Conservation (phyloP, 345 rosid species). For the Populus tremula region DNA sequence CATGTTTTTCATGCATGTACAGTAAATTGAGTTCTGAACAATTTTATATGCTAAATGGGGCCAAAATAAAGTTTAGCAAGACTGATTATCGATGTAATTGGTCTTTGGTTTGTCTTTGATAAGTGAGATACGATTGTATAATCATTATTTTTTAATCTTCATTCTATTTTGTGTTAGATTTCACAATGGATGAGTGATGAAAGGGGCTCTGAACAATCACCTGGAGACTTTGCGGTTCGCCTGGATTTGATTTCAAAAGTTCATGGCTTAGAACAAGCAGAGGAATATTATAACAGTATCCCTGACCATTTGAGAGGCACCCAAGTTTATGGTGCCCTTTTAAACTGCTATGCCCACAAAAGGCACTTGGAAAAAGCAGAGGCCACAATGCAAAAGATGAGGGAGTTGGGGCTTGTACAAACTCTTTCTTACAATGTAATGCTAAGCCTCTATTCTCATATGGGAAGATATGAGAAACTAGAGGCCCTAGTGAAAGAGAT, state of each 20-base stretch:
- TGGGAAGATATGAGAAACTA: slow-evolving; percentile 30
- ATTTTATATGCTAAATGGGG: not conserved
- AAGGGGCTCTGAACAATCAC: slow-evolving; percentile 29
- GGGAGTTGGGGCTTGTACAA: slow-evolving; percentile 24
- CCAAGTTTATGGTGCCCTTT: slow-evolving; percentile 42
- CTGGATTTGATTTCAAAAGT: slow-evolving; percentile 52
- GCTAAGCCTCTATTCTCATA: slow-evolving; percentile 42
- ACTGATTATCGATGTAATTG: not conserved
- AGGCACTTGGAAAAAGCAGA: slow-evolving; percentile 42
- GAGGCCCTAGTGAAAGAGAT: slow-evolving; percentile 47
- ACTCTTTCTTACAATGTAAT: slow-evolving; percentile 47
- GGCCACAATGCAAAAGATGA: slow-evolving; percentile 33
- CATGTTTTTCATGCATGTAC: too few species aligned
- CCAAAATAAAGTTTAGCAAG: too few species aligned
- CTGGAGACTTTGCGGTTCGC: slow-evolving; percentile 40
- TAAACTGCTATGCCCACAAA: slow-evolving; percentile 39
- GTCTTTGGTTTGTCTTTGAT: not conserved
- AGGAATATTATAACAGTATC: slow-evolving; percentile 36
- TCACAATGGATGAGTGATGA: slow-evolving; percentile 44
- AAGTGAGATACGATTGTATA: not conserved
- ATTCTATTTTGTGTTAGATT: slow-evolving; percentile 25
- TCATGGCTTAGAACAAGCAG: slow-evolving; percentile 38
- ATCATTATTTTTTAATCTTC: not conserved
- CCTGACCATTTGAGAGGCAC: slow-evolving; percentile 19
- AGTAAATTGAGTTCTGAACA: too few species aligned